These are phyloP conservation scores for Asterella californica DNA, from an alignment of 225 moss, liverwort and hornwort genomes.

Conservation along the genomic window DNA sequence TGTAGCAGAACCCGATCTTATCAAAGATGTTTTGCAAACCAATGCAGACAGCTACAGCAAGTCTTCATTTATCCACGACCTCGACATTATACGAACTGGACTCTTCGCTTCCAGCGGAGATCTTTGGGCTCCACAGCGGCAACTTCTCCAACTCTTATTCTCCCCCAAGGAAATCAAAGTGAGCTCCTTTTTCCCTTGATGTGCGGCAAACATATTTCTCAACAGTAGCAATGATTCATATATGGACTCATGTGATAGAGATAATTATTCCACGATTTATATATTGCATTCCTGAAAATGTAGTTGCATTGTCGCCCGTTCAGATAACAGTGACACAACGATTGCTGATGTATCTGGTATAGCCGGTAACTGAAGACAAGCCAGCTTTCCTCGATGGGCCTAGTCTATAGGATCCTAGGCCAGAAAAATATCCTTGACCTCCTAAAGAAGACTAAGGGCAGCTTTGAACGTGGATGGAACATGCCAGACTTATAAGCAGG, in stretches of 20 bases:
- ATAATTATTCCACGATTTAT: not conserved
- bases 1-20: constrained; percentile 63
- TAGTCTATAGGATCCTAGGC: no score
- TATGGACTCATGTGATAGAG: not conserved
- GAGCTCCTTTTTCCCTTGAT: not conserved
- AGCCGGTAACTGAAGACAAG: no score
- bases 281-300: no score
- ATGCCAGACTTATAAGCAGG: no score
- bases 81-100: constrained; percentile 64
- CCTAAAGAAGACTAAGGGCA: no score
- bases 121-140: constrained; percentile 73
- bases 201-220: not conserved
- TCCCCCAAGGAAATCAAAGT: constrained; percentile 80
- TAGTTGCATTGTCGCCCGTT: no score
- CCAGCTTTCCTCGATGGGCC: no score
- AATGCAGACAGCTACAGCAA: constrained; percentile 74
- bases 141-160: constrained; percentile 67
- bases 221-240: not conserved
- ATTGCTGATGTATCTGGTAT: no score
- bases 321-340: no score
- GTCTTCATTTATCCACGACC: constrained; percentile 59
- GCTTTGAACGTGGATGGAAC: no score
- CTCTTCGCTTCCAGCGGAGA: constrained; percentile 68
- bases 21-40: constrained; percentile 66
- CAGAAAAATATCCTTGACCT: no score